These are phyloP conservation scores for Phytophthora aleatoria DNA, from an alignment of 352 stramenopile species.

Conservation along the genomic window DNA sequence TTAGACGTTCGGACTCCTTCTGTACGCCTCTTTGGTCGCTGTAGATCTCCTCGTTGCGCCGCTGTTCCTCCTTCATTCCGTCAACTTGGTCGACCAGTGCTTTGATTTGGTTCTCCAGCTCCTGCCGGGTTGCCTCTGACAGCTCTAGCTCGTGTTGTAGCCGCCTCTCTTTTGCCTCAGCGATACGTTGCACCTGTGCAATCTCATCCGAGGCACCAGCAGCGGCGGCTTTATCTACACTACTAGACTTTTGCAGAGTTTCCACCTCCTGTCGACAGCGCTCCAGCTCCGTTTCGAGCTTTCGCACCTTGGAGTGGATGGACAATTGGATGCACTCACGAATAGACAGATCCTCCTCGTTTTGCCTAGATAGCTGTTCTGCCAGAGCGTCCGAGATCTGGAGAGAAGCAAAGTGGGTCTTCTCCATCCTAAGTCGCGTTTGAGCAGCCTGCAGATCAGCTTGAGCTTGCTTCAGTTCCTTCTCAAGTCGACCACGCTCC, in stretches of 20 bases:
- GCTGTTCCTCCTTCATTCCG: conserved; percentile 50
- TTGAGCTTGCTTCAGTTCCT: conserved; percentile 31
- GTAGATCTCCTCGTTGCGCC: conserved; percentile 33
- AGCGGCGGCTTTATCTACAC: conserved; percentile 38
- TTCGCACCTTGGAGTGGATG: conserved; percentile 50
- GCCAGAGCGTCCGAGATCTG: conserved; percentile 69
- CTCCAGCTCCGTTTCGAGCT: conserved; percentile 46
- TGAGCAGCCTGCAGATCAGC: conserved; percentile 30
- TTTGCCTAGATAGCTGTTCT: conserved; percentile 62
- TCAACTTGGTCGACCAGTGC: conserved; percentile 51
- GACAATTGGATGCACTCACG: conserved; percentile 66
- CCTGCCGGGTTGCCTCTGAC: conserved; percentile 48
- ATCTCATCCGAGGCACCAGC: conserved; percentile 41
- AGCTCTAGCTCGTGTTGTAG: conserved; percentile 60
- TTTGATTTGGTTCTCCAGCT: conserved; percentile 60
- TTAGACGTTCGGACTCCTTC: conserved; percentile 43
- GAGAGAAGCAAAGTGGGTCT: conserved; percentile 60
- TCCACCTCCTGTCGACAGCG: conserved; percentile 44
- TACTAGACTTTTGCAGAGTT: conserved; percentile 27
- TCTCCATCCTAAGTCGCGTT: conserved; percentile 64
- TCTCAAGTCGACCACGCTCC: conserved; percentile 27
- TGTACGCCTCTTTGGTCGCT: conserved; percentile 34
- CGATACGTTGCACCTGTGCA: conserved; percentile 28
- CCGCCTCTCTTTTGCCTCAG: conserved; percentile 41
- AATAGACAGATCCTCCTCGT: conserved; percentile 58